Evolutionary conservation across 345 rosid species (phyloP).

Genomic region (Passiflora organensis): DNA sequence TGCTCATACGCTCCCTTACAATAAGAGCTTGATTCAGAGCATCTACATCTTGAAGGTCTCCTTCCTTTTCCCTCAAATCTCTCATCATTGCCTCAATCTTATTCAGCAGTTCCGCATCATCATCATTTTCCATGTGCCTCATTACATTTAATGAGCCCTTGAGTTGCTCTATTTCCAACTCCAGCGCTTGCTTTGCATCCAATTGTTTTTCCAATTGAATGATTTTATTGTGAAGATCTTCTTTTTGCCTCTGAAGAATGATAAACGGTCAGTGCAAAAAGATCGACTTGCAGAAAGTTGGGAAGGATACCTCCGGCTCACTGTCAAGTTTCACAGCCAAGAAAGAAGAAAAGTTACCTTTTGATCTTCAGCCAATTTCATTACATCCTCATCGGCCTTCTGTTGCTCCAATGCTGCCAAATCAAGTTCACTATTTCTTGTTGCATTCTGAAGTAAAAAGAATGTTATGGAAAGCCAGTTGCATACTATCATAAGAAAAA

Average conservation of each 20-base stretch:
- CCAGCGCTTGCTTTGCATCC: conserved; percentile 78
- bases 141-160: conserved; percentile 60
- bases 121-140: conserved; percentile 68
- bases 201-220: conserved; percentile 64
- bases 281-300: conserved; percentile 3
- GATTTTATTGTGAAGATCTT: conserved; percentile 59
- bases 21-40: conserved; percentile 75
- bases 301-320: not conserved
- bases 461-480: conserved; percentile 1
- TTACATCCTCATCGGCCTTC: conserved; percentile 63
- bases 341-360: conserved; percentile 50
- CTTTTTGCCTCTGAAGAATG: conserved; percentile 60
- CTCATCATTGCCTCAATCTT: conserved; percentile 53
- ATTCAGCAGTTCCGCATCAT: too few relatives aligned
- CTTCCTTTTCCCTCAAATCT: conserved; percentile 81
- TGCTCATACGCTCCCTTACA: conserved; percentile 75
- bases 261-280: conserved; percentile 13
- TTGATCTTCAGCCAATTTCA: conserved; percentile 83
- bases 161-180: conserved; percentile 71
- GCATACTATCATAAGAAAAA: not conserved
- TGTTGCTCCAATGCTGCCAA: conserved; percentile 79
- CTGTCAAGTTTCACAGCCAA: conserved; percentile 10
- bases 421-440: conserved; percentile 50
- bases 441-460: conserved; percentile 41
- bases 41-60: conserved; percentile 60